phyloP scores from a whole-genome alignment of 306 rosid species.

The Prunus dulcis region DNA sequence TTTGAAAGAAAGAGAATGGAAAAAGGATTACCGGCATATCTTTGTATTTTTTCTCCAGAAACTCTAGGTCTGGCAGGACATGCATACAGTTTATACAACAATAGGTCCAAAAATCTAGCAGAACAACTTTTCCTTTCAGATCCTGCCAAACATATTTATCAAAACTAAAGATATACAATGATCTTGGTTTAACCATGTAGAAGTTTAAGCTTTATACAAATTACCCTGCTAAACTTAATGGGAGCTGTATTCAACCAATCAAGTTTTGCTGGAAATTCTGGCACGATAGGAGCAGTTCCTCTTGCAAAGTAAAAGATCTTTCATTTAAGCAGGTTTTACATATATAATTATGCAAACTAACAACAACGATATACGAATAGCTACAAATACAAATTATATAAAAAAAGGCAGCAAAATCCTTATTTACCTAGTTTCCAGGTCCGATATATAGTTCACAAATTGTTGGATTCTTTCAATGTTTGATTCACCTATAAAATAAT shows the following conservation, averaged over 20 bases:
- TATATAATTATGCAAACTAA: constrained; percentile 2
- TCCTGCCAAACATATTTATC: constrained; percentile 58
- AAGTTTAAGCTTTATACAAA: constrained; percentile 23
- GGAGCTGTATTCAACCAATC: constrained; percentile 96
- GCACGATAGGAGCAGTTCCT: constrained; percentile 65
- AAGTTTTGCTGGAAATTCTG: constrained; percentile 89
- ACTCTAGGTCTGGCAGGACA: constrained; percentile 89
- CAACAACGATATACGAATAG: background rate
- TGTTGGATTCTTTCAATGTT: constrained; percentile 64
- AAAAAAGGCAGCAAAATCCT: constrained; percentile 19
- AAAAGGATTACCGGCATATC: constrained; percentile 74
- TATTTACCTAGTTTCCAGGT: constrained; percentile 69
- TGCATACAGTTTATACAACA: constrained; percentile 98
- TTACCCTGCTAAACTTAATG: constrained; percentile 78
- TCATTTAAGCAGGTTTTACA: constrained; percentile 15
- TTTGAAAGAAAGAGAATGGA: constrained; percentile 23
- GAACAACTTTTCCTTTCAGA: constrained; percentile 86
- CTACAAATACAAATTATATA: constrained; percentile 6
- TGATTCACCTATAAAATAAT: constrained; percentile 48
- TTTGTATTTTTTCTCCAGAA: constrained; percentile 81
- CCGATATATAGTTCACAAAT: constrained; percentile 82
- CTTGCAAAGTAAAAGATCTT: constrained; percentile 45
- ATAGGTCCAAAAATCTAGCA: constrained; percentile 94
- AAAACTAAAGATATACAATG: background rate
- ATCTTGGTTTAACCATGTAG: constrained; percentile 23